phyloP scores from a whole-genome alignment of 179 eudicot genomes.

The Sideroxylon spinosum region DNA sequence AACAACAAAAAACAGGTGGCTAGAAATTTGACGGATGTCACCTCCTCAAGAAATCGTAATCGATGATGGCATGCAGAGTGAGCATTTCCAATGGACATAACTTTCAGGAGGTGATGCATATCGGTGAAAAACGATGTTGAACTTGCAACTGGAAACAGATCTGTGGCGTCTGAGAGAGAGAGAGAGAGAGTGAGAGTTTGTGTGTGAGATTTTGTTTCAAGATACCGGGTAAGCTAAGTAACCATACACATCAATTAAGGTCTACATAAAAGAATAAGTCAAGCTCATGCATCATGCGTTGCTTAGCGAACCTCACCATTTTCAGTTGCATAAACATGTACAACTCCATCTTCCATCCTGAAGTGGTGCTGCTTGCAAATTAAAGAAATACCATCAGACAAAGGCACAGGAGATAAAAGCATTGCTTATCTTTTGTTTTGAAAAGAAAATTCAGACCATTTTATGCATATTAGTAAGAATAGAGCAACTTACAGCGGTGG shows the following conservation, averaged over 20 bases:
- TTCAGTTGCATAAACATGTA: slow-evolving; percentile 66
- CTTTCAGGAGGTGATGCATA: slow-evolving; percentile 60
- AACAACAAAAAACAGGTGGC: slow-evolving; percentile 8
- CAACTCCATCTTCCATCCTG: slow-evolving; percentile 82
- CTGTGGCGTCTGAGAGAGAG: slow-evolving; percentile 38
- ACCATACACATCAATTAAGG: background rate
- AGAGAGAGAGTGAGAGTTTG: background rate
- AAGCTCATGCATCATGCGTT: background rate
- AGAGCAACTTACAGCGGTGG: slow-evolving; percentile 48
- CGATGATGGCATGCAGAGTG: slow-evolving; percentile 69
- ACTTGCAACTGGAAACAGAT: slow-evolving; percentile 70
- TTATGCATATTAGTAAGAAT: background rate
- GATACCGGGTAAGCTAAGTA: background rate
- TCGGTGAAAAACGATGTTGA: slow-evolving; percentile 74
- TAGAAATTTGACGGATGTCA: slow-evolving; percentile 18
- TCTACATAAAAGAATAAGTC: background rate
- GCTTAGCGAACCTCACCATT: slow-evolving; percentile 38
- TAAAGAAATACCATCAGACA: slow-evolving; percentile 4
- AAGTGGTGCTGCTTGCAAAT: slow-evolving; percentile 51
- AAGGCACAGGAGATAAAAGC: background rate
- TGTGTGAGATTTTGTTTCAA: too few relatives aligned
- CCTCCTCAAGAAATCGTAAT: slow-evolving; percentile 74
- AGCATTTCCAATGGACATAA: slow-evolving; percentile 60
- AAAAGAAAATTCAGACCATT: slow-evolving; percentile 5
- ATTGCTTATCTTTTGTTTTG: background rate